Evolutionary conservation across 1,139 yeast genomes (phyloP).

Genomic region (Kazachstania sp.): DNA sequence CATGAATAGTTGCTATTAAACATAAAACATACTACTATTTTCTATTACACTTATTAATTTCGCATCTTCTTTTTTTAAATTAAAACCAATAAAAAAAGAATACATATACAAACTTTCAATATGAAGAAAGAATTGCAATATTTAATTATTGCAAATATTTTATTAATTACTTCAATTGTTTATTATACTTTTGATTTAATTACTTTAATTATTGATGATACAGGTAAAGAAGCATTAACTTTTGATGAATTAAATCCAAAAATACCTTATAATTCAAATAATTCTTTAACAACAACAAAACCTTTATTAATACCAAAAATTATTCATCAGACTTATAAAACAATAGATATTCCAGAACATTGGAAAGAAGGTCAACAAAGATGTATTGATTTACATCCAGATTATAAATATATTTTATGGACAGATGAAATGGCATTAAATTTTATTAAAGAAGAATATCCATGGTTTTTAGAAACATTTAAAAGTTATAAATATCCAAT

Average conservation of each 20-base stretch:
- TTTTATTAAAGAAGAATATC: constrained; percentile 67
- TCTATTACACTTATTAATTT: too few relatives aligned
- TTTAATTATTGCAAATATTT: constrained; percentile 49
- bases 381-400: constrained; percentile 74
- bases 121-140: constrained; percentile 51
- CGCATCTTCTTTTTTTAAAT: too few relatives aligned
- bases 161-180: constrained; percentile 46
- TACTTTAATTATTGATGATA: constrained; percentile 65
- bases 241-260: constrained; percentile 44
- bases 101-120: too few relatives aligned
- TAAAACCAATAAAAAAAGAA: background rate
- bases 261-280: background rate
- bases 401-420: constrained; percentile 82
- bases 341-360: constrained; percentile 61
- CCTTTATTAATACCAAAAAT: constrained; percentile 57
- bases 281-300: background rate
- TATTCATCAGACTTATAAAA: constrained; percentile 88
- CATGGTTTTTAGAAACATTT: constrained; percentile 80
- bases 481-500: constrained; percentile 73
- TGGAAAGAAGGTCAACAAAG: constrained; percentile 75
- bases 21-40: too few relatives aligned
- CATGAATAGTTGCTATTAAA: too few relatives aligned
- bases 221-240: constrained; percentile 53
- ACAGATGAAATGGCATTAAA: constrained; percentile 78
- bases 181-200: constrained; percentile 68